Evolutionary conservation across 1,284 basidiomycete genomes (phyloP).

Genomic region (Microbotryum lychnidis-dioicae): DNA sequence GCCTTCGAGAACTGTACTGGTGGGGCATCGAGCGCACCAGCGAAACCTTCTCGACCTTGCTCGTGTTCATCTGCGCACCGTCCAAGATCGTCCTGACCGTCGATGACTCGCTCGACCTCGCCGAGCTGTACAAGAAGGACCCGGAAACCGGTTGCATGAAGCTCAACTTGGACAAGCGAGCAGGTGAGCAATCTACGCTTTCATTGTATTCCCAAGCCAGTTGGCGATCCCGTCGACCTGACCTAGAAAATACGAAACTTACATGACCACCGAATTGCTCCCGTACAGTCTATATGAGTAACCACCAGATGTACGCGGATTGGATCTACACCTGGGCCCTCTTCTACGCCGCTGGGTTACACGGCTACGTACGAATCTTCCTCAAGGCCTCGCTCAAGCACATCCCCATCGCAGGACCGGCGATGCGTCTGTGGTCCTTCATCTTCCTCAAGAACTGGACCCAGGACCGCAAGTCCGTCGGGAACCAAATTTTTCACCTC

Average conservation of each 20-base stretch:
- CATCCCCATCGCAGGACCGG: conserved; percentile 80
- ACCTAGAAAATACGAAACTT: conserved; percentile 10
- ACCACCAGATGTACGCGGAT: conserved; percentile 67
- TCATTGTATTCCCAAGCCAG: conserved; percentile 69
- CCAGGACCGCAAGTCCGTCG: conserved; percentile 2
- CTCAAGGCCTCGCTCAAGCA: conserved; percentile 82
- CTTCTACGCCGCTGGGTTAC: conserved; percentile 21
- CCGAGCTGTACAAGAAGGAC: conserved; percentile 46
- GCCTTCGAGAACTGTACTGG: conserved; percentile 48
- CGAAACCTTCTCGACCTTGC: conserved; percentile 64
- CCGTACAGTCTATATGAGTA: neutral
- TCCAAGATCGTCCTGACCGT: conserved; percentile 62
- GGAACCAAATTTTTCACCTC: conserved; percentile 6
- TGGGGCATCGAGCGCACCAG: conserved; percentile 68
- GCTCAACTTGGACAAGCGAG: conserved; percentile 64
- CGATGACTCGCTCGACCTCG: conserved; percentile 33
- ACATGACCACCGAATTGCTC: neutral
- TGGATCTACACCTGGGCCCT: conserved; percentile 73
- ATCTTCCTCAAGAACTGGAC: conserved; percentile 68
- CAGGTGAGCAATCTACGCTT: conserved; percentile 52
- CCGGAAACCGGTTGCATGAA: conserved; percentile 50
- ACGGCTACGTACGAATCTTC: conserved; percentile 62
- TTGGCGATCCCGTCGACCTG: neutral
- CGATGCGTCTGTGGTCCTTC: conserved; percentile 86
- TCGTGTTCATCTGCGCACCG: conserved; percentile 53